Evolutionary conservation across 352 stramenopile species (phyloP).

Genomic region (Lagenidium sp.): DNA sequence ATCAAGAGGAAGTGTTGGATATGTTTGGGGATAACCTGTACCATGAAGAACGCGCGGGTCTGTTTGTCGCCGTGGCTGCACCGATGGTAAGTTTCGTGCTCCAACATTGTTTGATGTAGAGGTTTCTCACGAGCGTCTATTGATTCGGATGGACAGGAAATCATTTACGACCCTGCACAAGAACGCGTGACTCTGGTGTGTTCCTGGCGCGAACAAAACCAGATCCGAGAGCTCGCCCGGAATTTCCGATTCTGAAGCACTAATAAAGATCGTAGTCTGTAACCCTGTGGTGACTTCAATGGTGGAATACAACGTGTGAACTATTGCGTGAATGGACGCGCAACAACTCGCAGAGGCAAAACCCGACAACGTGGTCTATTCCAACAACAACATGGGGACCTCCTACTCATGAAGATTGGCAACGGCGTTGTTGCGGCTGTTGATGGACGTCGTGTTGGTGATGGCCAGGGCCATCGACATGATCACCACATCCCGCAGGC

Average conservation of each 20-base stretch:
- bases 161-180: slow-evolving; percentile 49
- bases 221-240: slow-evolving; percentile 50
- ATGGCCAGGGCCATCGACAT: slow-evolving; percentile 75
- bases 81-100: slow-evolving; percentile 55
- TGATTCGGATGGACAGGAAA: slow-evolving; percentile 20
- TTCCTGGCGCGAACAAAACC: slow-evolving; percentile 49
- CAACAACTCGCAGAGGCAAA: too few relatives aligned
- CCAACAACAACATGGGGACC: slow-evolving; percentile 1
- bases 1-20: slow-evolving; percentile 36
- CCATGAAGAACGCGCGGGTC: slow-evolving; percentile 61
- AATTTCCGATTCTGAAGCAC: slow-evolving; percentile 58
- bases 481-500: slow-evolving; percentile 75
- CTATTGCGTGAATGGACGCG: too few relatives aligned
- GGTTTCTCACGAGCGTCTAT: not conserved
- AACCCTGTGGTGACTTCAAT: too few relatives aligned
- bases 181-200: slow-evolving; percentile 48
- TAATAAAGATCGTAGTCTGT: too few relatives aligned
- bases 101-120: slow-evolving; percentile 1
- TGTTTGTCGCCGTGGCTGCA: slow-evolving; percentile 44
- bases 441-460: slow-evolving; percentile 65
- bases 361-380: not conserved
- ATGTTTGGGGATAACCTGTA: slow-evolving; percentile 56
- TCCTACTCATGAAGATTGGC: too few relatives aligned
- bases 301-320: too few relatives aligned
- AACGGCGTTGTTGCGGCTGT: slow-evolving; percentile 34